Base-by-base conservation (phyloP, 164 flowering plant genomes). In the Kingdonia uniflora region DNA sequence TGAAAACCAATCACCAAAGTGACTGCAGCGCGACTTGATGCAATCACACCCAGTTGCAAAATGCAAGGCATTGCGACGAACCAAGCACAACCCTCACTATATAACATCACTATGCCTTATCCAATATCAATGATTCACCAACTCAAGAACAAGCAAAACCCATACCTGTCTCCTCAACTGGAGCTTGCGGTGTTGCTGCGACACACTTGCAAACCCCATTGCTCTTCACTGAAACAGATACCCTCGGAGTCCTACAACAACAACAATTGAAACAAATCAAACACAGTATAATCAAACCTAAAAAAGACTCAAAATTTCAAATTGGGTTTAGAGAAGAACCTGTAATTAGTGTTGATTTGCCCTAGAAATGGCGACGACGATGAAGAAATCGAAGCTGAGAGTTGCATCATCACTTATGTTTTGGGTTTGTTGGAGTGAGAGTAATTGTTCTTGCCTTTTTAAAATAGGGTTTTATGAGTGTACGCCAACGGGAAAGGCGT, bases 321-420 rank as follows among this genome's bases (percentile, higher is more conserved):
- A 51, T 2, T 16, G 45, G 37, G 14, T 15, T 20, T 10, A 26
- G 22, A 2, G n/a, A 17, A 2, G 33, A 49, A 29, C 13, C 19
- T 5, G 53, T 69, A 52, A 56, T 52, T 58, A 20, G 66, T 38
- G 62, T n/a, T 68, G 57, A 55, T 41, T 22, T 64, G 78, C 14
- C 68, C 75, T 6, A 77, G 42, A 59, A 80, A 75, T 21, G 80
- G 49, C 12, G 85, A 80, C 2, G 84, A 71, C 17, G 85, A 76
- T 0, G 92, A 79, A 12, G 87, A 74, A 42, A 78, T 43, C 6
- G 82, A 64, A 40, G 78, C 17, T 16, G 44, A 3, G 74, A 71
- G 46, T 51, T 65, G 73, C 55, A 60, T 52, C 15, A 49, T 17
- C 43, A 68, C 47, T 76, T 72, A 72, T 49, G 40, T 37, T 37